A percentile compares a stretch with the other conserved stretches of the same genome.
phyloP scores from a whole-genome alignment of 2,329 filamentous ascomycete genomes.

The Aspergillus hiratsukae region DNA sequence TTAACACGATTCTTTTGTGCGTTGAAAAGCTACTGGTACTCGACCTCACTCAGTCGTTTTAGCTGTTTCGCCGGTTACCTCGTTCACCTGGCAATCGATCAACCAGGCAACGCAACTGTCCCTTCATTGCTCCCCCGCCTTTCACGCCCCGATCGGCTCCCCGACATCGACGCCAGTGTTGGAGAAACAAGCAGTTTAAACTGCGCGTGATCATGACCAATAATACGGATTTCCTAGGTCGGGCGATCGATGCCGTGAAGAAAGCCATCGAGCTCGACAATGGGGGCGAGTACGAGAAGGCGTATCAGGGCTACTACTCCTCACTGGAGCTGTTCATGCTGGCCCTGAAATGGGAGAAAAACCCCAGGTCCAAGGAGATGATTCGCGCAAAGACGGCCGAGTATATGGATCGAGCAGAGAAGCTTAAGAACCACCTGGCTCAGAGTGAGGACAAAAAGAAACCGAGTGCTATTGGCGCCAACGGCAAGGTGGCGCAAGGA shows the following conservation, averaged over 20 bases:
- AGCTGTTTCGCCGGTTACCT: background rate
- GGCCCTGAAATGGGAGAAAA: conserved; percentile 99
- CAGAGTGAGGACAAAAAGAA: conserved; percentile 54
- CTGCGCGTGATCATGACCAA: conserved; percentile 67
- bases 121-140: conserved; percentile 9
- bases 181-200: background rate
- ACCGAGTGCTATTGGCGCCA: conserved; percentile 48
- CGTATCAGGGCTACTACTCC: conserved; percentile 93
- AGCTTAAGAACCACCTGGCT: conserved; percentile 85
- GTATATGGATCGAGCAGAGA: conserved; percentile 98
- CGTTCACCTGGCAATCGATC: conserved; percentile 10
- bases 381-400: conserved; percentile 91
- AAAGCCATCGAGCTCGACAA: conserved; percentile 97
- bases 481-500: conserved; percentile 48
- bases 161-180: conserved; percentile 3
- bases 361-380: conserved; percentile 93
- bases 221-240: conserved; percentile 93
- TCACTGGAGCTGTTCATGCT: conserved; percentile 98
- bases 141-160: conserved; percentile 4
- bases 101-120: conserved; percentile 10
- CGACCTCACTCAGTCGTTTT: background rate
- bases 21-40: background rate
- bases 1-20: background rate
- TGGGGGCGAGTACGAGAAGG: conserved; percentile 92
- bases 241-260: conserved; percentile 94